Conservation (phyloP, 768 basidiomycete species). For the Tephrocybe sp. region DNA sequence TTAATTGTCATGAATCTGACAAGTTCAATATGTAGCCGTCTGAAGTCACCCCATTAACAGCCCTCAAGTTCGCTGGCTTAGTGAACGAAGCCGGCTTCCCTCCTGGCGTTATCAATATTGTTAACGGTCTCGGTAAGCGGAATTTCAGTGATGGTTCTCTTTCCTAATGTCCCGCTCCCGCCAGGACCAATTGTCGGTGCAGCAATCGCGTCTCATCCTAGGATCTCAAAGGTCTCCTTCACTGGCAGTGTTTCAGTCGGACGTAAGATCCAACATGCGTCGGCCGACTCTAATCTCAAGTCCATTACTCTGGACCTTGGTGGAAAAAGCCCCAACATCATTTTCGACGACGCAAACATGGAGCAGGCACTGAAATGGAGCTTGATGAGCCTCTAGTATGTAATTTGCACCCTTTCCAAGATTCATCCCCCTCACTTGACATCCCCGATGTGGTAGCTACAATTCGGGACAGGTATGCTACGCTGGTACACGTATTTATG, state of each 20-base stretch:
- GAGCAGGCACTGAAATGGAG: slow-evolving; percentile 59
- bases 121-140: slow-evolving; percentile 55
- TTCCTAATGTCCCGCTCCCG: slow-evolving; percentile 35
- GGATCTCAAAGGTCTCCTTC: slow-evolving; percentile 65
- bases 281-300: slow-evolving; percentile 62
- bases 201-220: slow-evolving; percentile 54
- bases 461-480: slow-evolving; percentile 43
- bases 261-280: slow-evolving; percentile 59
- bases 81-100: slow-evolving; percentile 65
- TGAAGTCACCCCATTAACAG: slow-evolving; percentile 61
- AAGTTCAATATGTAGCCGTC: slow-evolving; percentile 42
- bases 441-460: no score
- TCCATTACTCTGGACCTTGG: slow-evolving; percentile 70
- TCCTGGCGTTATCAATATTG: slow-evolving; percentile 64
- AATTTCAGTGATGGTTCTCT: no score
- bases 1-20: background rate
- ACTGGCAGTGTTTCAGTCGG: slow-evolving; percentile 70
- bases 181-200: slow-evolving; percentile 55
- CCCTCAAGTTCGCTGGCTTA: slow-evolving; percentile 46
- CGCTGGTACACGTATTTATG: slow-evolving; percentile 55
- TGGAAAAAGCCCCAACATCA: slow-evolving; percentile 59
- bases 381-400: slow-evolving; percentile 57
- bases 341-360: slow-evolving; percentile 62
- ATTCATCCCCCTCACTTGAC: no score
- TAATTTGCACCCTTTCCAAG: background rate